A percentile compares a stretch with the other conserved stretches of the same genome.
These are phyloP conservation scores for Gelatoporia subvermispora DNA, from an alignment of 768 basidiomycete genomes.

Conservation along the genomic window DNA sequence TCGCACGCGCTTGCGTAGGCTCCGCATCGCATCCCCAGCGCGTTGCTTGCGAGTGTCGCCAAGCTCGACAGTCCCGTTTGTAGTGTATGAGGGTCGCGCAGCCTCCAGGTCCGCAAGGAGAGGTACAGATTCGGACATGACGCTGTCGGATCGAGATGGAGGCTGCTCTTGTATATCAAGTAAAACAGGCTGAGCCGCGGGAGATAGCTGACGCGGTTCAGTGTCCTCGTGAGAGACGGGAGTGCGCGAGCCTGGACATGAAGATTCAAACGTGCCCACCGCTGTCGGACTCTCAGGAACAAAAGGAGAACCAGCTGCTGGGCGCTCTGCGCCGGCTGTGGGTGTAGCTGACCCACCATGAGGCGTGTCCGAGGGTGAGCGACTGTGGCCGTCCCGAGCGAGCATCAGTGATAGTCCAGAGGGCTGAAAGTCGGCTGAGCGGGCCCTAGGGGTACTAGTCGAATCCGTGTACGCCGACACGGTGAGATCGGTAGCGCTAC, in stretches of 20 bases:
- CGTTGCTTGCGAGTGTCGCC: slow-evolving; percentile 2
- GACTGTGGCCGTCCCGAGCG: slow-evolving; percentile 10
- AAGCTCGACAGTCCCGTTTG: slow-evolving; percentile 3
- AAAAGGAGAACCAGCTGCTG: not conserved
- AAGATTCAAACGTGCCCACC: too few relatives aligned
- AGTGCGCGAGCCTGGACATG: too few relatives aligned
- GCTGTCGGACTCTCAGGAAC: too few relatives aligned
- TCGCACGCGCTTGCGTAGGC: not conserved
- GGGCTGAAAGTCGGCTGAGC: slow-evolving; percentile 10
- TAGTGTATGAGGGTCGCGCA: slow-evolving; percentile 10
- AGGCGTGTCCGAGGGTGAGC: slow-evolving; percentile 2
- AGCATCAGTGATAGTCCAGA: slow-evolving; percentile 22
- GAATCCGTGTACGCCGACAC: slow-evolving; percentile 18
- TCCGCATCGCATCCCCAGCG: slow-evolving; percentile 1
- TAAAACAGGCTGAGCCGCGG: not conserved
- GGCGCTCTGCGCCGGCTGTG: slow-evolving; percentile 15
- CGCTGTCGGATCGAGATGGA: not conserved
- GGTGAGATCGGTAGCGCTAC: slow-evolving; percentile 15
- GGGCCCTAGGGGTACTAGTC: slow-evolving; percentile 15
- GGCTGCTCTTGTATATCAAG: not conserved
- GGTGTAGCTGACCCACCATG: slow-evolving; percentile 4
- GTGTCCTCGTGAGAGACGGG: too few relatives aligned
- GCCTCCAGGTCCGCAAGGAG: slow-evolving; percentile 23
- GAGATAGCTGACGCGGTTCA: too few relatives aligned
- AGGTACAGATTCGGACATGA: slow-evolving; percentile 12